Percentiles rank a stretch among this genome's conserved stretches.
These are phyloP conservation scores for Quercus gilva DNA, from an alignment of 306 rosid species.

Conservation along the genomic window DNA sequence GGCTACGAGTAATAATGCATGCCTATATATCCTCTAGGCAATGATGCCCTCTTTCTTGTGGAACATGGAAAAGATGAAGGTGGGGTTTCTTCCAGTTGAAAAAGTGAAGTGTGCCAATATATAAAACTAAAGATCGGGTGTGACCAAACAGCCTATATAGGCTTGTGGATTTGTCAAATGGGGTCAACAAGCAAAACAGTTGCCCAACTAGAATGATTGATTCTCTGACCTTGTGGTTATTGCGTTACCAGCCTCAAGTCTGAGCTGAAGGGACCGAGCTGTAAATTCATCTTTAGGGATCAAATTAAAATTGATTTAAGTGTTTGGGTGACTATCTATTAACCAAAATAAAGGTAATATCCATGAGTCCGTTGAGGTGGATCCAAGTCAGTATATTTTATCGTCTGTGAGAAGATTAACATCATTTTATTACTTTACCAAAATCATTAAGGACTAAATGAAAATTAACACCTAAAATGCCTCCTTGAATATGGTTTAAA, in stretches of 20 bases:
- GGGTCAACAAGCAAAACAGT: conserved; percentile 37
- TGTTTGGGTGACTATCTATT: too few relatives aligned
- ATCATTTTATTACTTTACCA: too few relatives aligned
- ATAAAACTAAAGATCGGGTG: conserved; percentile 14
- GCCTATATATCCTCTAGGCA: conserved; percentile 37
- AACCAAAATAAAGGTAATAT: too few relatives aligned
- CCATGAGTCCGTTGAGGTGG: too few relatives aligned
- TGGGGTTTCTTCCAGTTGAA: conserved; percentile 45
- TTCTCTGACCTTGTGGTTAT: conserved; percentile 20
- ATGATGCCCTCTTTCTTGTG: conserved; percentile 30
- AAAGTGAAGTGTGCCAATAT: conserved; percentile 28
- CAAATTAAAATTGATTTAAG: too few relatives aligned
- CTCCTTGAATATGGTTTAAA: too few relatives aligned
- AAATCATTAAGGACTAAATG: too few relatives aligned
- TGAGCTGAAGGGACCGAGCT: neutral
- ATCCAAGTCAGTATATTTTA: too few relatives aligned
- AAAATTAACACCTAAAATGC: too few relatives aligned
- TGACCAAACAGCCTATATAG: conserved; percentile 31
- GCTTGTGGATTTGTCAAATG: conserved; percentile 31
- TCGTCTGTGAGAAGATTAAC: too few relatives aligned
- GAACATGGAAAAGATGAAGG: conserved; percentile 24
- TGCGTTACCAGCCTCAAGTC: conserved; percentile 2
- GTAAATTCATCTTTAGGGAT: too few relatives aligned
- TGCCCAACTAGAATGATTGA: conserved; percentile 38
- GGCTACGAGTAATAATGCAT: conserved; percentile 32